Evolutionary conservation across 257 asterid genomes (phyloP).

Genomic region (Capsicum pubescens): DNA sequence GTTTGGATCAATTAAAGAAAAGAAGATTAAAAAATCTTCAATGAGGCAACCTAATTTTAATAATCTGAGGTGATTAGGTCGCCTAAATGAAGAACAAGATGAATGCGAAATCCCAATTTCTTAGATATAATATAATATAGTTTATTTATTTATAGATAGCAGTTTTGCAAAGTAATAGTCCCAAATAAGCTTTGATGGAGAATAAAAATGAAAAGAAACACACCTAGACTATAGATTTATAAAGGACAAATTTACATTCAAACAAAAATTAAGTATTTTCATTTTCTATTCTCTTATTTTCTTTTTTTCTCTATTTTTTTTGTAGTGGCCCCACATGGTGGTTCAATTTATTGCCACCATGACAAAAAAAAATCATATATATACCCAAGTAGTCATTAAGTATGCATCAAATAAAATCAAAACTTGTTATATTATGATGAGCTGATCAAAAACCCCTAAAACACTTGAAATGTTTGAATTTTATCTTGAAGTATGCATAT

Average conservation of each 20-base stretch:
- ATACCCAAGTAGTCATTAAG: neutral
- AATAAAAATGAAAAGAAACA: neutral
- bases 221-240: slow-evolving; percentile 28
- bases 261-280: slow-evolving; percentile 16
- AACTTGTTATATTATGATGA: neutral
- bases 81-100: neutral
- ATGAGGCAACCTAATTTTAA: neutral
- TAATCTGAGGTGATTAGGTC: neutral
- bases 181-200: slow-evolving; percentile 22
- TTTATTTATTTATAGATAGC: slow-evolving; percentile 17
- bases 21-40: neutral
- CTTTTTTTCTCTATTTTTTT: neutral
- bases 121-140: slow-evolving; percentile 8
- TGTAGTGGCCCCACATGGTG: slow-evolving; percentile 25
- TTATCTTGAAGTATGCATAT: slow-evolving; percentile 55
- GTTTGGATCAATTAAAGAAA: neutral
- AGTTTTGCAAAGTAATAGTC: neutral
- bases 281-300: slow-evolving; percentile 15
- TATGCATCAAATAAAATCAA: slow-evolving; percentile 15
- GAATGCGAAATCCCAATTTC: slow-evolving; percentile 11
- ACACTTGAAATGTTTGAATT: neutral
- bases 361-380: neutral
- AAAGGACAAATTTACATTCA: slow-evolving; percentile 19
- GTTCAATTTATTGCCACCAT: neutral
- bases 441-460: neutral